Evolutionary conservation across 179 eudicot genomes (phyloP), one percentile per base, ranked within the genome.

Genomic region (Carnegiea gigantea): DNA sequence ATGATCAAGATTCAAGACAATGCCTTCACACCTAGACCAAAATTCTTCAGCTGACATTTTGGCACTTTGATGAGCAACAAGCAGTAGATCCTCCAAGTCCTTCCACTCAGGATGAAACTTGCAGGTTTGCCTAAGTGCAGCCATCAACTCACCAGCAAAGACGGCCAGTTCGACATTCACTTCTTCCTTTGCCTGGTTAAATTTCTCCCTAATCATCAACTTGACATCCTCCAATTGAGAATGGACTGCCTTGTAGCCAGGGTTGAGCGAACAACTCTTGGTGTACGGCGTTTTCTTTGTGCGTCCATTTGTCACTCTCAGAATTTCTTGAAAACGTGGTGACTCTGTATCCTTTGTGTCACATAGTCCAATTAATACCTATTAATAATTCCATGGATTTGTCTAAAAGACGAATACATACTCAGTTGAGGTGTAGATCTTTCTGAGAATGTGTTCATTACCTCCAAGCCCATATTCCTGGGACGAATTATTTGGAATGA

Each of bases 1-100:
- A 67, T 89, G 92, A 85, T 94, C 98, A 62, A 94, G 82, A 33
- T 87, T 84, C 88, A 90, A 92, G 81, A 92, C 95, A 76, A 94
- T 92, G 73, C 86, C 82, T 81, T 92, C 97, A 85, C 98, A 91
- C 73, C 89, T 87, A 24, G 77, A 59, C 98, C 98, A 94, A 79
- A 94, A 94, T 40, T 94, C 95, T 74, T 81, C 82, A 36, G 92
- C 77, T 44, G 91, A 74, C 97, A 92, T 94, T 86, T 87, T 90
- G n/a, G 92, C 87, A 77, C 98, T 92, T 54, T 78, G 78, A 43
- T 86, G 89, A 40, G 97, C 92, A 78, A 81, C 80, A 57, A 89
- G 74, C 44, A 92, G 83, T 85, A 94, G 75, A 86, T 94, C 91
- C 75, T 94, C 98, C 40, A 94, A 60, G 70, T 77, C 73, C 80